Evolutionary conservation across 2,329 filamentous ascomycete genomes (phyloP).

Genomic region (Trichoderma brevicompactum): DNA sequence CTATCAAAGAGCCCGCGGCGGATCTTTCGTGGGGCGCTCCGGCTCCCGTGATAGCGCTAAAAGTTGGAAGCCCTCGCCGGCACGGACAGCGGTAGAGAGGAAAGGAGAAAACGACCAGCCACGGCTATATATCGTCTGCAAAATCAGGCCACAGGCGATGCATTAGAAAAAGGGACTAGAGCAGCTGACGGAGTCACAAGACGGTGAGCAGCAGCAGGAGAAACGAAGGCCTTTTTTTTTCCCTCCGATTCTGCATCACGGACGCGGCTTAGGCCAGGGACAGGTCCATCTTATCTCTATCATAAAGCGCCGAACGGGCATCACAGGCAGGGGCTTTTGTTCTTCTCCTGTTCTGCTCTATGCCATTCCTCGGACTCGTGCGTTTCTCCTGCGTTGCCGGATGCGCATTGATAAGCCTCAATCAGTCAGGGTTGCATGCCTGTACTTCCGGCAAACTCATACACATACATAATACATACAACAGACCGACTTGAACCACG

Average conservation of each 20-base stretch:
- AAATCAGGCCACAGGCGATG: not conserved
- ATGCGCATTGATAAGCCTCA: not conserved
- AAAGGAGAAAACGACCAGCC: not conserved
- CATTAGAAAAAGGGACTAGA: not conserved
- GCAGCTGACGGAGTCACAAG: not conserved
- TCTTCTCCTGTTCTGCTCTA: not conserved
- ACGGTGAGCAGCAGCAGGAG: conserved; percentile 13
- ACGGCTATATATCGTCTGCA: not conserved
- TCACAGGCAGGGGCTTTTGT: conserved; percentile 1
- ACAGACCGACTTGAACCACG: too few species aligned
- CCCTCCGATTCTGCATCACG: conserved; percentile 13
- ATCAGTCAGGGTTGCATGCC: too few species aligned
- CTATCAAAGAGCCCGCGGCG: conserved; percentile 17
- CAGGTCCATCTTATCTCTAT: conserved; percentile 6
- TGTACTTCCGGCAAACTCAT: too few species aligned
- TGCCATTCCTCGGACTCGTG: not conserved
- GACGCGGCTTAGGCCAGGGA: not conserved
- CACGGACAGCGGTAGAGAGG: not conserved
- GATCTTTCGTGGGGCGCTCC: conserved; percentile 24
- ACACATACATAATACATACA: too few species aligned
- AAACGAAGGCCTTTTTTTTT: not conserved
- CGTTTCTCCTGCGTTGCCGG: too few species aligned
- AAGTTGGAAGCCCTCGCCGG: conserved; percentile 14
- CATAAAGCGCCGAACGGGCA: conserved; percentile 6
- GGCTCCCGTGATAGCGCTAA: conserved; percentile 20